Evolutionary conservation across 1,284 basidiomycete species (phyloP), one percentile per base, ranked within the genome.

Genomic region (Thelephora terrestris): DNA sequence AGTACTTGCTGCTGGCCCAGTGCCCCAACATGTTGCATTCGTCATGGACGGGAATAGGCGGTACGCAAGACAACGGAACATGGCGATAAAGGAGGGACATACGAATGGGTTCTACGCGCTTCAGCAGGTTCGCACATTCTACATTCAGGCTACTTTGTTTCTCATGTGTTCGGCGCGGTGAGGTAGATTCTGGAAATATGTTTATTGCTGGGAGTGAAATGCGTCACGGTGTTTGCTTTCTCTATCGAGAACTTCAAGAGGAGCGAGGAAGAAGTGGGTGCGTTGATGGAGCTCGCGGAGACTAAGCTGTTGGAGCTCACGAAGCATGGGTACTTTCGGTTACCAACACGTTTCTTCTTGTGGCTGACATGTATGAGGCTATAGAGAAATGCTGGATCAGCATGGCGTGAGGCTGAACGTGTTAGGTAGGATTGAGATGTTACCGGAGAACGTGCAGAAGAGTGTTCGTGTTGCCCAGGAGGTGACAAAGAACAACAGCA

Each of bases 41-140:
- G 87, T 97, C 34, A 96, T 99, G 92, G 96, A 99, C 59, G 96
- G 96, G 4, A 99, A 99, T 64, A 73, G 96, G 46, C 75, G 96
- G 5, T 97, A 90, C 62, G 95, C 96, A 0, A 75, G 87, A 16
- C 71, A 64, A 53, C 71, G 78, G 18, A 77, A 82, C 5, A 75
- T 81, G 61, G 64, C 75, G 27, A 75, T 90, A 9, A 68, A 72
- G 29, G 71, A 89, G 51, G 95, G 96, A 1, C 96, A 99, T 64
- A 69, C 75, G 5, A 83, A 85, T 44, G 96, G 96, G 0, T 98
- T 93, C 63, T 68, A 81, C 43, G 85, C 90, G 4, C 68, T 99
- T 50, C 75, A 85, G 58, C 69, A 82, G 65, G 93, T 95, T 57
- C 56, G 83, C n/a, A 23, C 9, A 23, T 24, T 16, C 20, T 34